Conservation (phyloP, 306 rosid genomes). For the Oxytropis ochrocephala region DNA sequence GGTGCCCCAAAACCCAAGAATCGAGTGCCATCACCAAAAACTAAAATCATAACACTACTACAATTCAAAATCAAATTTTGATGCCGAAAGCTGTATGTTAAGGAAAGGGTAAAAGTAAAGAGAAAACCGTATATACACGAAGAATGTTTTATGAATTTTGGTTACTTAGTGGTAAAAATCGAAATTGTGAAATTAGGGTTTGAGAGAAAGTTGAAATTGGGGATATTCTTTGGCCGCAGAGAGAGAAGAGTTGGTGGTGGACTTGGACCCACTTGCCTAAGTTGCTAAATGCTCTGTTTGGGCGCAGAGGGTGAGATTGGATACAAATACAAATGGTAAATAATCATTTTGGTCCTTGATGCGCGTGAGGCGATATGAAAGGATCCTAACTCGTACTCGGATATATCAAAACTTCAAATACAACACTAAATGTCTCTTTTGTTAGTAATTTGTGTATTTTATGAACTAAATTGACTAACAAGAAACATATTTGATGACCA, state of each 20-base stretch:
- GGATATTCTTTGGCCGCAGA: neutral
- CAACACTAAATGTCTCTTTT: too few relatives aligned
- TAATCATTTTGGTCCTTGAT: too few relatives aligned
- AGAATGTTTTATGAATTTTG: neutral
- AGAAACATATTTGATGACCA: too few relatives aligned
- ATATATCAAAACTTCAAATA: too few relatives aligned
- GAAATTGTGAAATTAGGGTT: conserved; percentile 26
- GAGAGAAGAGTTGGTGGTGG: neutral
- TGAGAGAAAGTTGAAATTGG: neutral
- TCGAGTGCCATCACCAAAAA: conserved; percentile 32
- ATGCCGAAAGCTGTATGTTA: neutral
- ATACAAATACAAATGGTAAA: too few relatives aligned
- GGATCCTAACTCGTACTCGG: too few relatives aligned
- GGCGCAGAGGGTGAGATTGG: too few relatives aligned
- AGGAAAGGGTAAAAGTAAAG: neutral
- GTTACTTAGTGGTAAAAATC: neutral
- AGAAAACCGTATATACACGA: neutral
- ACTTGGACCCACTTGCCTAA: neutral
- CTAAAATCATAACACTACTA: conserved; percentile 21
- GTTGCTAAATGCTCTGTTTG: neutral
- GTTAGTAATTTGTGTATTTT: too few relatives aligned
- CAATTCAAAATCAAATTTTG: conserved; percentile 19
- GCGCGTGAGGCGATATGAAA: too few relatives aligned
- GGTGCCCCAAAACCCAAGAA: conserved; percentile 30
- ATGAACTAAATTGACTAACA: too few relatives aligned